Conservation (phyloP, 2,329 filamentous ascomycete species). For the Westerdykella aurantiaca region DNA sequence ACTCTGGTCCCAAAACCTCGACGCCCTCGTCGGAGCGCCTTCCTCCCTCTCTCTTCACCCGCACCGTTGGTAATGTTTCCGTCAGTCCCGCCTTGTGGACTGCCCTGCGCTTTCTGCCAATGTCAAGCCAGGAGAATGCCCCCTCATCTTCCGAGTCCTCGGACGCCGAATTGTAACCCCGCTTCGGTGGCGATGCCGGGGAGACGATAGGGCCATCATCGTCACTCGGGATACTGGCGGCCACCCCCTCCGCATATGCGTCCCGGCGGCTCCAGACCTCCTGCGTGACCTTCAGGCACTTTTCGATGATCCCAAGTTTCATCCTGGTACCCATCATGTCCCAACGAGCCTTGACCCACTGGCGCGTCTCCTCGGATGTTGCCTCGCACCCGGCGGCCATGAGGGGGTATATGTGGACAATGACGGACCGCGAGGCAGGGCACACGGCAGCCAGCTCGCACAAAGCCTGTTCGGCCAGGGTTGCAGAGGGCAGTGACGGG, state of each 20-base stretch:
- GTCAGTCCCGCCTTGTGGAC: slow-evolving; percentile 4
- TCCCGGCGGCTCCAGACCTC: slow-evolving; percentile 64
- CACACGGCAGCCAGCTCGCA: slow-evolving; percentile 59
- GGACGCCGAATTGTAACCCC: slow-evolving; percentile 15
- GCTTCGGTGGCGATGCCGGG: slow-evolving; percentile 15
- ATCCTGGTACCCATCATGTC: slow-evolving; percentile 54
- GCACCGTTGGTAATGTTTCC: not conserved
- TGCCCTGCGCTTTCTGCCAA: slow-evolving; percentile 18
- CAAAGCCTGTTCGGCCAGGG: slow-evolving; percentile 58
- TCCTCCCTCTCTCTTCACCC: slow-evolving; percentile 23
- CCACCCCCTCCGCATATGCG: slow-evolving; percentile 36
- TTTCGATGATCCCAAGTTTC: slow-evolving; percentile 62
- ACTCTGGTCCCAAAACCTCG: slow-evolving; percentile 50
- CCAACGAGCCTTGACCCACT: slow-evolving; percentile 62
- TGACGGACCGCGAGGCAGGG: slow-evolving; percentile 55
- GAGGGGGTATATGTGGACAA: slow-evolving; percentile 65
- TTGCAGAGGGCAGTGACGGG: slow-evolving; percentile 52
- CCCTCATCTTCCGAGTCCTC: slow-evolving; percentile 14
- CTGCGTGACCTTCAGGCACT: slow-evolving; percentile 57
- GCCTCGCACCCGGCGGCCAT: slow-evolving; percentile 63
- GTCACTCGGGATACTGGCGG: not conserved
- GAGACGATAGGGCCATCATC: slow-evolving; percentile 8
- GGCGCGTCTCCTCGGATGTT: slow-evolving; percentile 52
- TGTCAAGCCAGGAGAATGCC: slow-evolving; percentile 19
- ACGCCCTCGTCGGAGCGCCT: slow-evolving; percentile 17